These are phyloP conservation scores for Ophiostoma angusticollis DNA, from an alignment of 2,329 filamentous ascomycete species.

Conservation along the genomic window DNA sequence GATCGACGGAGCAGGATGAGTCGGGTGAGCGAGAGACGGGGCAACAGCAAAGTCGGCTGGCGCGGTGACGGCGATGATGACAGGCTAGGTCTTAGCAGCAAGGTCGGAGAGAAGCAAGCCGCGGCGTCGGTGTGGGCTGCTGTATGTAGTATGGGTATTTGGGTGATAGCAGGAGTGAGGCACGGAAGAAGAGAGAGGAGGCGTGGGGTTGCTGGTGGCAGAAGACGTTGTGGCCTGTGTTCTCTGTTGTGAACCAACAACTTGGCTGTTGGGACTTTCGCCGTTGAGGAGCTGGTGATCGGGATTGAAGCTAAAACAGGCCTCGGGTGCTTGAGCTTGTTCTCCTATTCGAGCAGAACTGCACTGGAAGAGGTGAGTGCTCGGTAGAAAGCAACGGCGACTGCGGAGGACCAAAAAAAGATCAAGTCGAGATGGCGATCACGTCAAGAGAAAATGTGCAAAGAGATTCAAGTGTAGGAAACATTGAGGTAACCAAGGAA, in stretches of 20 bases:
- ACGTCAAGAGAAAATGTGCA: no score
- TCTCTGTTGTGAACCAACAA: not conserved
- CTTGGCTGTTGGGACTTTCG: not conserved
- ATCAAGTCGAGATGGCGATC: no score
- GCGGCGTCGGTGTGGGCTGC: no score
- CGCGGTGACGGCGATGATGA: not conserved
- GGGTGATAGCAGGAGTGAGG: no score
- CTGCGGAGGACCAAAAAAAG: no score
- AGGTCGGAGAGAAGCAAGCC: no score
- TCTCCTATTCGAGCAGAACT: no score
- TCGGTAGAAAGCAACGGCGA: no score
- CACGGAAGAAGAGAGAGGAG: not conserved
- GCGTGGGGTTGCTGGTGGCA: not conserved
- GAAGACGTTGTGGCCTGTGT: not conserved
- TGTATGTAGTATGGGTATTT: no score
- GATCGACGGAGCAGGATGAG: not conserved
- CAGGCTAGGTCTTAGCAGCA: no score
- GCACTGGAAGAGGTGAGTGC: slow-evolving; percentile 3
- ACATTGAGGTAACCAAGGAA: no score
- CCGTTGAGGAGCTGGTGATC: not conserved
- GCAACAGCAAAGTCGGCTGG: not conserved
- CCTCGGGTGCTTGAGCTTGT: not conserved
- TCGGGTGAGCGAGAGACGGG: not conserved
- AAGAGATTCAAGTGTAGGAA: no score
- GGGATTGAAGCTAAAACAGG: slow-evolving; percentile 1